These are phyloP conservation scores for Helichrysum umbraculigerum DNA, from an alignment of 129 eudicot species.

Conservation along the genomic window DNA sequence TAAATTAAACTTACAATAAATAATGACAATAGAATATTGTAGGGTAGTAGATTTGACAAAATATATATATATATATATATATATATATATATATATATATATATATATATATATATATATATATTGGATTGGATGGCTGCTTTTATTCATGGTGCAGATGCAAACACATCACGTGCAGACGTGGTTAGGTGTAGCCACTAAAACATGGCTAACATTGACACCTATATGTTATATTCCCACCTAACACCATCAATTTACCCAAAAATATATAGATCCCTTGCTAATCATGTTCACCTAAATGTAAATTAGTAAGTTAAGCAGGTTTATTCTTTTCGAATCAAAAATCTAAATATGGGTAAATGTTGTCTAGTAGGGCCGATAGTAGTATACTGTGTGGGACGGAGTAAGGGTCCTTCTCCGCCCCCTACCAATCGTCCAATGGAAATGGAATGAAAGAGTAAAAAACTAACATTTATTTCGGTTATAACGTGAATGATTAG, in stretches of 20 bases:
- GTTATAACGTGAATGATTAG: too few species aligned
- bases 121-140: neutral
- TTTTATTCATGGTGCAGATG: neutral
- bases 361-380: too few species aligned
- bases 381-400: too few species aligned
- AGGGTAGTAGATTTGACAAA: neutral
- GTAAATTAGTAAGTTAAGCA: neutral
- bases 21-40: neutral
- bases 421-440: too few species aligned
- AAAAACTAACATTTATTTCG: too few species aligned
- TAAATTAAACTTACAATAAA: too few species aligned
- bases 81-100: too few species aligned
- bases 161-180: conserved; percentile 8
- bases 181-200: conserved; percentile 24
- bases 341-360: too few species aligned
- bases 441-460: too few species aligned
- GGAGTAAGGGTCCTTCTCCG: too few species aligned
- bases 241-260: conserved; percentile 1
- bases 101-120: too few species aligned
- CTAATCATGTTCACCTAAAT: neutral
- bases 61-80: too few species aligned
- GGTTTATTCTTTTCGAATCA: neutral
- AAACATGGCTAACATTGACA: conserved; percentile 11
- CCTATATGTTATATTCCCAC: conserved; percentile 13
- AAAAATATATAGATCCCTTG: neutral